Percentiles rank a stretch among this genome's conserved stretches.
phyloP scores from a whole-genome alignment of 352 stramenopile genomes.

The Blastocystis sp. region DNA sequence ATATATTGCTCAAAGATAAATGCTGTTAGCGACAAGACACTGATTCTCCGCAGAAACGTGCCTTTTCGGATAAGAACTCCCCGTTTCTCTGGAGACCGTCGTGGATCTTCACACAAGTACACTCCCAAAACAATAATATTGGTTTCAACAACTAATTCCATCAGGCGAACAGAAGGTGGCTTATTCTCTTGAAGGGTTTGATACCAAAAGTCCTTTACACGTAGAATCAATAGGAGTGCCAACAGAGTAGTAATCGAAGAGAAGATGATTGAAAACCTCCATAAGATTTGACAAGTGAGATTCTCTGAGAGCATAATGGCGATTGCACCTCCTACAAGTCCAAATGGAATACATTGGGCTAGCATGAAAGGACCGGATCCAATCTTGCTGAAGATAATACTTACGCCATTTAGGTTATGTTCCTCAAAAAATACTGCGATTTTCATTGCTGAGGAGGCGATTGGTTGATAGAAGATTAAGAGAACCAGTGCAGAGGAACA shows the following conservation, averaged over 20 bases:
- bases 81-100: neutral
- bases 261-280: slow-evolving; percentile 1
- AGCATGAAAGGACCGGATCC: neutral
- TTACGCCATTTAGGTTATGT: neutral
- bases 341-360: slow-evolving; percentile 15
- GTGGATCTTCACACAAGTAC: slow-evolving; percentile 15
- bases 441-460: neutral
- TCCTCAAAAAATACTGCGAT: neutral
- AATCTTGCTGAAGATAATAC: slow-evolving; percentile 31
- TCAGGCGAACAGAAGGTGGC: neutral
- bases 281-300: neutral
- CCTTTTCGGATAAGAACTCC: neutral
- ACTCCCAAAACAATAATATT: neutral
- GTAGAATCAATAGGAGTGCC: neutral
- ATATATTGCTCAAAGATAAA: slow-evolving; percentile 31
- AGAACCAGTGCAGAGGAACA: neutral
- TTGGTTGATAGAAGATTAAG: neutral
- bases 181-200: slow-evolving; percentile 17
- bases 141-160: neutral
- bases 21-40: slow-evolving; percentile 18
- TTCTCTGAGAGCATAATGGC: slow-evolving; percentile 3
- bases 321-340: slow-evolving; percentile 19
- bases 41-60: slow-evolving; percentile 8
- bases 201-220: slow-evolving; percentile 17
- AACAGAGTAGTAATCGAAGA: neutral